Conservation (phyloP, 768 basidiomycete species). For the Kwoniella dejecticola region DNA sequence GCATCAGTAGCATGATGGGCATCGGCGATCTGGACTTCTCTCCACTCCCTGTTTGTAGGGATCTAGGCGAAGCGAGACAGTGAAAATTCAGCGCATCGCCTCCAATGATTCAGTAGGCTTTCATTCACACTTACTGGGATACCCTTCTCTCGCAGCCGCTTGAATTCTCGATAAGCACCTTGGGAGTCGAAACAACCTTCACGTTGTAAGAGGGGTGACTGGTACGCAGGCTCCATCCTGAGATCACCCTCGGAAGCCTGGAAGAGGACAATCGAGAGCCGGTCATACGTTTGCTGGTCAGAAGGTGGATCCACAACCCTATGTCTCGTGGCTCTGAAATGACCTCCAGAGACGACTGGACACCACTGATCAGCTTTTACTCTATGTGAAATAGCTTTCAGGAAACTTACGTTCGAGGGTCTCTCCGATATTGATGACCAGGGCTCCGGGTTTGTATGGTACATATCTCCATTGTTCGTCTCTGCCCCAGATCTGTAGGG, state of each 20-base stretch:
- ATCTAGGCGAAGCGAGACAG: too few species aligned
- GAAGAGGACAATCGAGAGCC: too few species aligned
- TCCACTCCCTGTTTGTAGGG: too few species aligned
- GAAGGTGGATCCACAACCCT: too few species aligned
- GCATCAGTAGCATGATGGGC: too few species aligned
- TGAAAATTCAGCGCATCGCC: too few species aligned
- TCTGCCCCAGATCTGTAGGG: slow-evolving; percentile 30
- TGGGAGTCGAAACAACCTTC: slow-evolving; percentile 50
- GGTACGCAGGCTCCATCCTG: slow-evolving; percentile 8
- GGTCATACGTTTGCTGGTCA: too few species aligned
- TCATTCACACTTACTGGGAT: slow-evolving; percentile 45
- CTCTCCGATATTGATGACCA: slow-evolving; percentile 39
- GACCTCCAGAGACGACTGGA: slow-evolving; percentile 36
- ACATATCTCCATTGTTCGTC: slow-evolving; percentile 37
- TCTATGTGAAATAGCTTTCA: slow-evolving; percentile 44
- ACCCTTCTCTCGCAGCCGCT: slow-evolving; percentile 39
- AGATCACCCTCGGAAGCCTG: too few species aligned
- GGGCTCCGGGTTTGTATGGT: slow-evolving; percentile 26
- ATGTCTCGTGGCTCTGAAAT: slow-evolving; percentile 36
- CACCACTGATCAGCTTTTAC: too few species aligned
- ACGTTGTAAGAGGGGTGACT: slow-evolving; percentile 50
- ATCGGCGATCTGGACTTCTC: too few species aligned
- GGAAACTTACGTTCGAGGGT: slow-evolving; percentile 37
- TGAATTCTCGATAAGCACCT: slow-evolving; percentile 52
- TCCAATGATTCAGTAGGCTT: too few species aligned